Conservation (phyloP, 148 eudicot species). For the Nyssa sinensis region DNA sequence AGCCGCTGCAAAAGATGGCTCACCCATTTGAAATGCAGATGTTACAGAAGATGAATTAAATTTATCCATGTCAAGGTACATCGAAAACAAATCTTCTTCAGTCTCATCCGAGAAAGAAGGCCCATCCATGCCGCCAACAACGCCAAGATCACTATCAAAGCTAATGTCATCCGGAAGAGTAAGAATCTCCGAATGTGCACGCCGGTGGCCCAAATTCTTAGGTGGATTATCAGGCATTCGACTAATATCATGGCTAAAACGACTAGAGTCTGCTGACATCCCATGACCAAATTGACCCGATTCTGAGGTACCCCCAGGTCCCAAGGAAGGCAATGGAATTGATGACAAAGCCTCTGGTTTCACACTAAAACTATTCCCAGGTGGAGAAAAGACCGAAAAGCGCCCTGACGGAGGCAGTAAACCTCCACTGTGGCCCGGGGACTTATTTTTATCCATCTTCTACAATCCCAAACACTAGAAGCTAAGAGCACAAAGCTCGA, state of each 20-base stretch:
- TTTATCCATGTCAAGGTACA: constrained; percentile 98
- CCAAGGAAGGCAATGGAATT: constrained; percentile 33
- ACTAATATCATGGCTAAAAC: constrained; percentile 76
- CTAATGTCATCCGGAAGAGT: constrained; percentile 93
- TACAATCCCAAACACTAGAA: constrained; percentile 16
- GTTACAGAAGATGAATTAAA: constrained; percentile 68
- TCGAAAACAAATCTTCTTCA: constrained; percentile 83
- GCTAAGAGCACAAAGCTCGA: neutral
- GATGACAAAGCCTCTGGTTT: constrained; percentile 36
- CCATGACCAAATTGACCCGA: constrained; percentile 31
- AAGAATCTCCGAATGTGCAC: constrained; percentile 94
- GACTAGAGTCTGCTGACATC: constrained; percentile 29
- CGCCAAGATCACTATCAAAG: constrained; percentile 93
- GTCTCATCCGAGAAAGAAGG: constrained; percentile 93
- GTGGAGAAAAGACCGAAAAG: constrained; percentile 38
- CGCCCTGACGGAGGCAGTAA: constrained; percentile 70
- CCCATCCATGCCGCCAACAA: constrained; percentile 75
- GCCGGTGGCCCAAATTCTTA: constrained; percentile 67
- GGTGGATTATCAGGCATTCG: constrained; percentile 95
- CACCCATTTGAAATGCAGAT: constrained; percentile 57
- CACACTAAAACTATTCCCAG: constrained; percentile 29
- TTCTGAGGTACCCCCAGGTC: constrained; percentile 31
- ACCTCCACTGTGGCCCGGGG: constrained; percentile 36
- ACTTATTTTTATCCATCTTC: constrained; percentile 82
- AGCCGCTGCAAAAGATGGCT: constrained; percentile 42